phyloP scores from a whole-genome alignment of 176 grass and related monocot species.

The Carex pumila region DNA sequence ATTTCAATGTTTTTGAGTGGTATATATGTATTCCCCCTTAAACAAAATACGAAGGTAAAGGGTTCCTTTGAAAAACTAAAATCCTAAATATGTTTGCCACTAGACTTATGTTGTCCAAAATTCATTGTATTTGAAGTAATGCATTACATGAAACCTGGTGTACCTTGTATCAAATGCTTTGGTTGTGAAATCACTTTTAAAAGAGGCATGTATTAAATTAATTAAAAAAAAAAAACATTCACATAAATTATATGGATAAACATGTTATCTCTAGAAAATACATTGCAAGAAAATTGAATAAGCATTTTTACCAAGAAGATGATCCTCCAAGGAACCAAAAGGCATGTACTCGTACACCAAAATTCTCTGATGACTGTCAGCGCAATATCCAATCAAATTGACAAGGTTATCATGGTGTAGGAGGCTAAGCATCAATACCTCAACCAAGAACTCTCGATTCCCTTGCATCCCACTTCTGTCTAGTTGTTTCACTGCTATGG shows the following conservation, averaged over 20 bases:
- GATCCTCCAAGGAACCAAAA: constrained; percentile 37
- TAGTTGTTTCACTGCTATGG: constrained; percentile 36
- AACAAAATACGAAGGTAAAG: background rate
- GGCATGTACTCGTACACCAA: constrained; percentile 40
- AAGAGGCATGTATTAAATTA: background rate
- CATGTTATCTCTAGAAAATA: background rate
- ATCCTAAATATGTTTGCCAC: background rate
- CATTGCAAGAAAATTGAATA: background rate
- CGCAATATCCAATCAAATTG: constrained; percentile 39
- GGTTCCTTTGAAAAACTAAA: background rate
- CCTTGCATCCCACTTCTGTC: constrained; percentile 38
- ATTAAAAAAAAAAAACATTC: background rate
- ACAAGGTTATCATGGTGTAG: constrained; percentile 41
- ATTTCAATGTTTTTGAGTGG: too few species aligned
- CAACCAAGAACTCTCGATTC: constrained; percentile 41
- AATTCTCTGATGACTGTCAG: constrained; percentile 34
- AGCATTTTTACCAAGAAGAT: constrained; percentile 30
- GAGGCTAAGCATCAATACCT: constrained; percentile 43
- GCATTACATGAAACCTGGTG: background rate
- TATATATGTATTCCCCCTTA: too few species aligned
- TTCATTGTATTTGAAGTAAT: background rate
- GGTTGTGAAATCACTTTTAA: background rate
- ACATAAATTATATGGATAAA: background rate
- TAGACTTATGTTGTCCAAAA: background rate
- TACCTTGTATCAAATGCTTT: background rate